Conservation (phyloP, 228 moss, liverwort and hornwort genomes). For the Sphagnum magellanicum region DNA sequence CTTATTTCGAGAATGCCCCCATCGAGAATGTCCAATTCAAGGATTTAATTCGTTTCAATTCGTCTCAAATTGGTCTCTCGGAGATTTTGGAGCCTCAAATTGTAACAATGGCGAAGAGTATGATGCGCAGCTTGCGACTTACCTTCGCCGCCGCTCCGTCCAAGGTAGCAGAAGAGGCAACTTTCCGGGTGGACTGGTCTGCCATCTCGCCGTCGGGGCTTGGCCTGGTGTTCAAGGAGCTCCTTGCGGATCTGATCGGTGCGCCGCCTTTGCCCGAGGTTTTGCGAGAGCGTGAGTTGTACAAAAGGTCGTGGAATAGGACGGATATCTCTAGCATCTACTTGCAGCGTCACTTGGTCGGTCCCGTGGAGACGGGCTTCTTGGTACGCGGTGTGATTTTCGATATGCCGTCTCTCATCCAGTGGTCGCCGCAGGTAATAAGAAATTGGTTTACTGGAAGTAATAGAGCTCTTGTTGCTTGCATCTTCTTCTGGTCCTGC, state of each 20-base stretch:
- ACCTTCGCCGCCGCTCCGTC: too few species aligned
- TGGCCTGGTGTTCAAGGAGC: slow-evolving; percentile 65
- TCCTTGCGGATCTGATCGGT: slow-evolving; percentile 67
- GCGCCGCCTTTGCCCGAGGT: slow-evolving; percentile 63
- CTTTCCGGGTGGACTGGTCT: slow-evolving; percentile 70
- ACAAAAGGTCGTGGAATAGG: slow-evolving; percentile 50
- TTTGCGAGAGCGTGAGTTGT: slow-evolving; percentile 33
- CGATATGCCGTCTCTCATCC: slow-evolving; percentile 71
- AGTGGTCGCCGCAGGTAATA: slow-evolving; percentile 1
- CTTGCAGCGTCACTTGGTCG: slow-evolving; percentile 33
- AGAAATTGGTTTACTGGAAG: background rate
- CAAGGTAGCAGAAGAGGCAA: background rate
- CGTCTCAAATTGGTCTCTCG: too few species aligned
- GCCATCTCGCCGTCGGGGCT: slow-evolving; percentile 60
- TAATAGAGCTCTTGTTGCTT: background rate
- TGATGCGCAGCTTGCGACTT: too few species aligned
- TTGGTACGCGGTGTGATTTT: slow-evolving; percentile 67
- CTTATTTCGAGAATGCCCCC: too few species aligned
- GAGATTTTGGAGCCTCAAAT: too few species aligned
- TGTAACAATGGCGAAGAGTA: too few species aligned
- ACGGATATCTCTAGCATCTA: slow-evolving; percentile 47
- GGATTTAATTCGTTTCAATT: too few species aligned
- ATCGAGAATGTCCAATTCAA: too few species aligned
- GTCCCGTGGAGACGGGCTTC: slow-evolving; percentile 31
- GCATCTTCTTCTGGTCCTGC: too few species aligned